Conservation (phyloP, 306 rosid species). For the Comarum palustre region DNA sequence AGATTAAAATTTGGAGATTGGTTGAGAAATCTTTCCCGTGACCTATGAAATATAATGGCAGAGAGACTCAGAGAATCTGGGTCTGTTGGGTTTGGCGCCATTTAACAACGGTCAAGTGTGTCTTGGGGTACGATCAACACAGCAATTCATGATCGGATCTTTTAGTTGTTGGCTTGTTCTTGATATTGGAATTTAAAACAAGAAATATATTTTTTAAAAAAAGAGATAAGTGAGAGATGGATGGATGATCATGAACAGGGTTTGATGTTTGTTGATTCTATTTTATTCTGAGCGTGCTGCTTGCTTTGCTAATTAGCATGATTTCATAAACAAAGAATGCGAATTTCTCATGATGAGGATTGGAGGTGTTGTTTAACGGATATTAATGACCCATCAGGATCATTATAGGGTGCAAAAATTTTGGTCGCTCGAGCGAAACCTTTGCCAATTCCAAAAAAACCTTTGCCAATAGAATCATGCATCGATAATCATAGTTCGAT, state of each 20-base stretch:
- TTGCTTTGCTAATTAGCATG: constrained; percentile 8
- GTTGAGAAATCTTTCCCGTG: constrained; percentile 19
- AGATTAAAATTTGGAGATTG: constrained; percentile 4
- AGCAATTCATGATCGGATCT: background rate
- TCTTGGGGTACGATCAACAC: constrained; percentile 13
- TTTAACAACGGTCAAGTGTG: constrained; percentile 43
- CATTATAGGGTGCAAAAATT: background rate
- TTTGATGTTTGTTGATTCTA: background rate
- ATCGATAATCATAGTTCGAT: background rate
- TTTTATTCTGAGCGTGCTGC: constrained; percentile 7
- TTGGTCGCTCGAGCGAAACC: background rate
- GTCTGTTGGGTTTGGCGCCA: constrained; percentile 23
- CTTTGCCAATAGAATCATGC: background rate
- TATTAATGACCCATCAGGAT: background rate
- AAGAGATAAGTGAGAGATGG: background rate
- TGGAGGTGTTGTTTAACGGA: background rate
- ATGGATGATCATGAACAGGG: constrained; percentile 4
- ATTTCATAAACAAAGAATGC: background rate
- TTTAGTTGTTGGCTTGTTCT: constrained; percentile 3
- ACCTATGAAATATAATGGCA: background rate
- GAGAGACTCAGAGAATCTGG: background rate
- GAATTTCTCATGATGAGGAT: background rate
- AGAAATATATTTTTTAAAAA: background rate
- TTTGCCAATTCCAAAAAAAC: background rate
- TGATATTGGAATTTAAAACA: background rate